A percentile compares a stretch with the other conserved stretches of the same genome.
phyloP scores from a whole-genome alignment of 2,329 filamentous ascomycete species.

The Talaromyces sp. region DNA sequence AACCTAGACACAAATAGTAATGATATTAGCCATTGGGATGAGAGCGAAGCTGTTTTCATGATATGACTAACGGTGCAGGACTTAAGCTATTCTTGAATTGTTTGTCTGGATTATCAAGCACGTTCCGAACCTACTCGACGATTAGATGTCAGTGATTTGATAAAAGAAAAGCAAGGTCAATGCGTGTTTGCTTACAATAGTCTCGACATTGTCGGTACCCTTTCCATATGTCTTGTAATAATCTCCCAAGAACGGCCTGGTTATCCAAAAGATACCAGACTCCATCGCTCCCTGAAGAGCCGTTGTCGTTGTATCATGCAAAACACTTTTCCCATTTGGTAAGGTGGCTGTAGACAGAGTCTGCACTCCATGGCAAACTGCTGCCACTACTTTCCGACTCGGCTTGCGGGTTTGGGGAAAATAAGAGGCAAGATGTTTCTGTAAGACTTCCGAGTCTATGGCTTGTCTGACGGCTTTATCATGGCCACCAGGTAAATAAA shows the following conservation, averaged over 20 bases:
- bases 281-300: constrained; percentile 51
- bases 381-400: constrained; percentile 45
- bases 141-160: not conserved
- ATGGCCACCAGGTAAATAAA: constrained; percentile 54
- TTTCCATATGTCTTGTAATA: constrained; percentile 58
- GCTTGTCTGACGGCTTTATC: constrained; percentile 53
- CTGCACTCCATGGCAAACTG: constrained; percentile 55
- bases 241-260: constrained; percentile 50
- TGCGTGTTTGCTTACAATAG: constrained; percentile 36
- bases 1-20: constrained; percentile 14
- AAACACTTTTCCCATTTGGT: constrained; percentile 44
- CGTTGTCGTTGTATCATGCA: constrained; percentile 50
- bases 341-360: constrained; percentile 45
- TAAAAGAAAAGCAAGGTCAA: not conserved
- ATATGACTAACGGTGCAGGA: constrained; percentile 13
- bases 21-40: not conserved
- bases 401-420: constrained; percentile 50
- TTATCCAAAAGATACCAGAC: constrained; percentile 50
- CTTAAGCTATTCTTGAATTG: constrained; percentile 24
- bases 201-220: constrained; percentile 50
- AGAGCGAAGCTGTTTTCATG: not conserved
- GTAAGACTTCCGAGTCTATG: constrained; percentile 49
- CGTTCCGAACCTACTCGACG: constrained; percentile 41
- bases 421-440: constrained; percentile 45
- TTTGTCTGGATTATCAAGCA: constrained; percentile 43